A percentile compares a stretch with the other conserved stretches of the same genome.
Conservation (phyloP, 2,329 filamentous ascomycete genomes). For the Chalaropsis ovoidea region DNA sequence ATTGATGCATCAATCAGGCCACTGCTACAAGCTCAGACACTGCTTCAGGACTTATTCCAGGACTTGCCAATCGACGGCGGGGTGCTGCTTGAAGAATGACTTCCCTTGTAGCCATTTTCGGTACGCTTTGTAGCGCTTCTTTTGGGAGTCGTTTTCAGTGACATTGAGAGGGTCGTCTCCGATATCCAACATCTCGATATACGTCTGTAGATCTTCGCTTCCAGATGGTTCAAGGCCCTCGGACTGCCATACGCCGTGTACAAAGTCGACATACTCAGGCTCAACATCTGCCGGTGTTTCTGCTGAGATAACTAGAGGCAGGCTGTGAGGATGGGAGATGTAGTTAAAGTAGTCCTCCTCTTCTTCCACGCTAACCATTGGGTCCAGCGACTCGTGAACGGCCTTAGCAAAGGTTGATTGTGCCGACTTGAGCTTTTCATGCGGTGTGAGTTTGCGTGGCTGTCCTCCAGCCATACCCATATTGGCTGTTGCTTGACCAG, state of each 20-base stretch:
- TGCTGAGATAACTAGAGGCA: conserved; percentile 69
- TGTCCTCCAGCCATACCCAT: background rate
- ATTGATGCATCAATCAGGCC: conserved; percentile 21
- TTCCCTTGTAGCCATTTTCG: conserved; percentile 89
- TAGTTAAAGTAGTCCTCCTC: conserved; percentile 81
- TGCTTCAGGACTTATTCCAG: conserved; percentile 15
- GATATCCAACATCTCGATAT: conserved; percentile 64
- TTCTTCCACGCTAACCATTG: conserved; percentile 65
- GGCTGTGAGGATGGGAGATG: conserved; percentile 75
- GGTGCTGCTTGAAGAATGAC: conserved; percentile 88
- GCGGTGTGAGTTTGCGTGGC: conserved; percentile 12
- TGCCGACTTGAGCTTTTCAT: conserved; percentile 67
- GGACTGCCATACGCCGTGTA: conserved; percentile 51
- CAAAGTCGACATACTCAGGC: conserved; percentile 69
- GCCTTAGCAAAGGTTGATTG: conserved; percentile 86
- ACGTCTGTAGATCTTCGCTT: conserved; percentile 43
- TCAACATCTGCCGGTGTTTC: conserved; percentile 52
- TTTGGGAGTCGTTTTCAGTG: conserved; percentile 70
- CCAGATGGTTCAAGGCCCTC: conserved; percentile 47
- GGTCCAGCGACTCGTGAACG: conserved; percentile 75
- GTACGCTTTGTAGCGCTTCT: conserved; percentile 96
- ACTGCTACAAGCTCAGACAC: conserved; percentile 8
- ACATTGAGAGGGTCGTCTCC: conserved; percentile 80
- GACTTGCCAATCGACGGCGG: conserved; percentile 38
- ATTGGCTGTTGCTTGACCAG: conserved; percentile 34